Base-by-base conservation (phyloP, 305 asterid genomes). In the Fraxinus dipetala region DNA sequence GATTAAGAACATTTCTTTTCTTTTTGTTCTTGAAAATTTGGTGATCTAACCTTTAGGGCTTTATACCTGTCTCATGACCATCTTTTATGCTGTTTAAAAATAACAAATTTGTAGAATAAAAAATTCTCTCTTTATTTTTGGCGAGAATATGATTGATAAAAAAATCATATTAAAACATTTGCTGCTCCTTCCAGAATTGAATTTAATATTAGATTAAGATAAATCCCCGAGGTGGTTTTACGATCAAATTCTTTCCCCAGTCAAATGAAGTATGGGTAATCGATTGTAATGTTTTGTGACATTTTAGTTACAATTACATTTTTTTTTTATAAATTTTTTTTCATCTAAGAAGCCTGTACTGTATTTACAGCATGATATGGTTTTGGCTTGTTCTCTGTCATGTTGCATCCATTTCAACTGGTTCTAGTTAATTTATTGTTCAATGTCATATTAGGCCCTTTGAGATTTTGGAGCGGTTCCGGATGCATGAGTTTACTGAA, bases 401-500 rank as follows among this genome's bases (percentile, higher is more conserved):
- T 35, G 14, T 26, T 67, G 43, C 32, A 40, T 56, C 43, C 30
- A 20, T 32, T 72, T 72, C 30, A 4, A 36, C 75, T 2, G 5
- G 56, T 69, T 30, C 4, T 22, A 54, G 45, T 18, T 30, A 51
- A 40, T 30, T 6, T 30, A 24, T 26, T 73, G 38, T 82, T 79
- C 76, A 69, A 43, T 77, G 76, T 81, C 67, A 56, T 77, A 77
- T 79, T 89, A 96, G 99, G 97, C 98, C 99, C 22, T 92, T 90
- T 4, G 99, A 96, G 78, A 86, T 96, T 83, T 89, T 94, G 89
- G 99, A 94, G 87, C 93, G 92, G 84, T 91, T 94, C 85, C 90
- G 91, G 86, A 89, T 92, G 97, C 97, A 92, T 24, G 98, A 93
- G 86, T 91, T 92, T 81, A 89, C 97, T 34, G 98, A 96, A 85